Percentiles rank a stretch among this genome's conserved stretches.
Conservation (phyloP, 192 early-diverging fungal species). For the Diversispora epigaea region DNA sequence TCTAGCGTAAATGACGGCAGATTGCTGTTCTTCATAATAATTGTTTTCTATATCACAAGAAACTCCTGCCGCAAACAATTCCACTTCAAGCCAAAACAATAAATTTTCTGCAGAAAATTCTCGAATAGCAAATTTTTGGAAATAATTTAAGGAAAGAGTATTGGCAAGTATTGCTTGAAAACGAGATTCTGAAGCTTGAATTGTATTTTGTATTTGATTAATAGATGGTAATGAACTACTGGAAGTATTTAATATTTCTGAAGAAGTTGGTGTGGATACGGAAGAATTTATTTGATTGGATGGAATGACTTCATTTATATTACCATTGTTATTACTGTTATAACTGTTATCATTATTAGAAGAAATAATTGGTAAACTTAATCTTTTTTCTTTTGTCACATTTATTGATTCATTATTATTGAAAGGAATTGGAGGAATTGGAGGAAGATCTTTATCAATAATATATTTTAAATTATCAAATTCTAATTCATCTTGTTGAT, state of each 20-base stretch:
- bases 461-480: background rate
- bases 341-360: background rate
- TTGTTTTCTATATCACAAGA: slow-evolving; percentile 17
- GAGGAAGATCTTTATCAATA: too few species aligned
- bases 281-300: background rate
- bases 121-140: slow-evolving; percentile 60
- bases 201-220: background rate
- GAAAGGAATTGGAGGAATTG: background rate
- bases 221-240: background rate
- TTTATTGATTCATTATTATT: background rate
- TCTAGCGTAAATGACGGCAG: slow-evolving; percentile 50
- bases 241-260: background rate
- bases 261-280: background rate
- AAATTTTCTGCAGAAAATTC: slow-evolving; percentile 81
- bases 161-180: slow-evolving; percentile 48
- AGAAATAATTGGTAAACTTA: background rate
- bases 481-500: background rate
- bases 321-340: background rate
- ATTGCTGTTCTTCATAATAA: slow-evolving; percentile 31
- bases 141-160: slow-evolving; percentile 44
- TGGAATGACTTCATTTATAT: too few species aligned
- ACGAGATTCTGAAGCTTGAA: slow-evolving; percentile 36
- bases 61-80: slow-evolving; percentile 56
- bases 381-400: background rate
- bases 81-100: slow-evolving; percentile 84